Base-by-base conservation (phyloP, 805 yeast genomes). In the Metschnikowia noctiluminum region DNA sequence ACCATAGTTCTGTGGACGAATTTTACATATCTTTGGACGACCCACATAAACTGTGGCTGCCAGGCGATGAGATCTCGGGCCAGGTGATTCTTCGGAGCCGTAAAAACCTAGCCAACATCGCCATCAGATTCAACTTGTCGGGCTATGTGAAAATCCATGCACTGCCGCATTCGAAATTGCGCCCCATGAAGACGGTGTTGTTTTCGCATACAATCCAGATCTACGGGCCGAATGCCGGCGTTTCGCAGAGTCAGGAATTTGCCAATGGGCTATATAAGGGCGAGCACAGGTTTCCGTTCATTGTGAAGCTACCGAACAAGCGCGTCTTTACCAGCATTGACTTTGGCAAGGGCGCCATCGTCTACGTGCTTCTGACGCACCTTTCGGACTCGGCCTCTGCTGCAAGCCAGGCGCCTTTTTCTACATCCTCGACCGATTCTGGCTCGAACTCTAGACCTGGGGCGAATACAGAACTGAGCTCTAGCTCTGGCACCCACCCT, bases 261-360 rank as follows among this genome's bases (percentile, higher is more conserved):
- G 43, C 62, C 13, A 71, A 65, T 49, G 87, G 87, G 0, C 63
- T 87, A n/a, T 78, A 81, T 15, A 81, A 82, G 59, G 97, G 97
- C 38, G 92, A 87, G 61, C 97, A 90, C 65, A 69, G 88, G 34
- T 90, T 91, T 62, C 96, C 96, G 16, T 91, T 90, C 61, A 80
- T 85, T 42, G 87, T 90, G 38, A 84, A 81, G 56, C 73, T 90
- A n/a, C 96, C 97, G 0, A 77, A 76, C 56, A 81, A 80, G 54
- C 79, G 86, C 54, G 77, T 88, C 3, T 84, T 75, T 64, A 86
- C 94, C 21, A 82, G 89, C 43, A 78, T 90, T 27, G 84, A 82
- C 54, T 90, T 90, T 58, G 96, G 91, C 56, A 82, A 83, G 58
- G 97, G 97, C n/a, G 79, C 88, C 15, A 87, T 90, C 13, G 64